Evolutionary conservation across 2,329 filamentous ascomycete genomes (phyloP).

Genomic region (Fusarium haematococcum): DNA sequence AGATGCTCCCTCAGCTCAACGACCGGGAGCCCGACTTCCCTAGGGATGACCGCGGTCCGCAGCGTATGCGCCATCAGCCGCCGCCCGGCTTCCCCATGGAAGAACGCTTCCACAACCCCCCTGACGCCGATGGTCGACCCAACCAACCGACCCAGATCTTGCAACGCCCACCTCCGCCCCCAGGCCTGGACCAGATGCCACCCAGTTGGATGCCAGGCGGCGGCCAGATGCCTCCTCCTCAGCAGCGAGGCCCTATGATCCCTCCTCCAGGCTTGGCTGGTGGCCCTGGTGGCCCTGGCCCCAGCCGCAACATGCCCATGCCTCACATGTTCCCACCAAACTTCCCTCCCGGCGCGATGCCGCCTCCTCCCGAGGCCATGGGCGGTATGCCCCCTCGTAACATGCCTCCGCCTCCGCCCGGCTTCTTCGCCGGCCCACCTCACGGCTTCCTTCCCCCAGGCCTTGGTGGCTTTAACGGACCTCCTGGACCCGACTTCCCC

Average conservation of each 20-base stretch:
- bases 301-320: slow-evolving; percentile 59
- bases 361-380: slow-evolving; percentile 60
- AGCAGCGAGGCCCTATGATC: slow-evolving; percentile 63
- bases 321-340: slow-evolving; percentile 72
- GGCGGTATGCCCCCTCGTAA: slow-evolving; percentile 64
- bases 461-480: slow-evolving; percentile 68
- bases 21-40: slow-evolving; percentile 63
- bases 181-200: slow-evolving; percentile 71
- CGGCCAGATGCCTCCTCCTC: slow-evolving; percentile 58
- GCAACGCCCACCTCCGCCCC: slow-evolving; percentile 70
- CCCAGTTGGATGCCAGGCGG: slow-evolving; percentile 64
- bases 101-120: slow-evolving; percentile 60
- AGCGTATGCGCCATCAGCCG: slow-evolving; percentile 58
- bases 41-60: slow-evolving; percentile 49
- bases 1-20: slow-evolving; percentile 51
- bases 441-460: slow-evolving; percentile 67
- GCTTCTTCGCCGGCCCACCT: slow-evolving; percentile 65
- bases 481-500: slow-evolving; percentile 58
- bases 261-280: slow-evolving; percentile 68
- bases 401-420: slow-evolving; percentile 68
- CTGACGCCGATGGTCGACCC: slow-evolving; percentile 60
- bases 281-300: slow-evolving; percentile 41
- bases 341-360: slow-evolving; percentile 64
- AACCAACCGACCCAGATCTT: slow-evolving; percentile 73
- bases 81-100: slow-evolving; percentile 65